Evolutionary conservation across 495 filamentous ascomycete genomes (phyloP).

Genomic region (Penicillium salamii): DNA sequence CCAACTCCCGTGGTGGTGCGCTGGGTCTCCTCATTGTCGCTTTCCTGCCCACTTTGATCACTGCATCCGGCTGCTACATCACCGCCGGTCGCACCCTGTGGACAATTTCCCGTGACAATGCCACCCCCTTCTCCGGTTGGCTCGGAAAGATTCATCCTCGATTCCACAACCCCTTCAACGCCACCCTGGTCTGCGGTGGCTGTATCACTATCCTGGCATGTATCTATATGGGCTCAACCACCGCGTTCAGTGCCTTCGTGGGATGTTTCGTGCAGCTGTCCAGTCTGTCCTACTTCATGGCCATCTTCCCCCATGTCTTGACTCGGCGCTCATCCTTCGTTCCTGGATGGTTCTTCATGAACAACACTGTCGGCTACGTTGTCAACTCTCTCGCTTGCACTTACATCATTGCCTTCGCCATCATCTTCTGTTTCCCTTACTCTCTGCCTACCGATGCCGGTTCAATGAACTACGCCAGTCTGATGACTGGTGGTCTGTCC

Average conservation of each 20-base stretch:
- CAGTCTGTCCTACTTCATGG: slow-evolving; percentile 69
- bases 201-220: slow-evolving; percentile 66
- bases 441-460: slow-evolving; percentile 50
- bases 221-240: slow-evolving; percentile 69
- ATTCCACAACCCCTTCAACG: slow-evolving; percentile 63
- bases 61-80: slow-evolving; percentile 64
- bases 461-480: slow-evolving; percentile 70
- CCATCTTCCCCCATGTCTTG: slow-evolving; percentile 71
- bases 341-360: slow-evolving; percentile 68
- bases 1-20: slow-evolving; percentile 59
- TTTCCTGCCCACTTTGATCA: slow-evolving; percentile 61
- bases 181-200: slow-evolving; percentile 59
- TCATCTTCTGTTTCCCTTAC: slow-evolving; percentile 80
- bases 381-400: slow-evolving; percentile 59
- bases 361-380: slow-evolving; percentile 52
- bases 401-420: slow-evolving; percentile 67
- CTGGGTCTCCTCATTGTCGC: slow-evolving; percentile 60
- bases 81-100: slow-evolving; percentile 83
- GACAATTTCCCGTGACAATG: slow-evolving; percentile 74
- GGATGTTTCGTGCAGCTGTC: slow-evolving; percentile 72
- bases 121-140: slow-evolving; percentile 43
- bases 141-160: slow-evolving; percentile 37
- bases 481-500: slow-evolving; percentile 61
- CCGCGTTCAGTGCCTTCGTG: slow-evolving; percentile 72
- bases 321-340: slow-evolving; percentile 61